Conservation (phyloP, 2,329 filamentous ascomycete species). For the Xylaria sp. region DNA sequence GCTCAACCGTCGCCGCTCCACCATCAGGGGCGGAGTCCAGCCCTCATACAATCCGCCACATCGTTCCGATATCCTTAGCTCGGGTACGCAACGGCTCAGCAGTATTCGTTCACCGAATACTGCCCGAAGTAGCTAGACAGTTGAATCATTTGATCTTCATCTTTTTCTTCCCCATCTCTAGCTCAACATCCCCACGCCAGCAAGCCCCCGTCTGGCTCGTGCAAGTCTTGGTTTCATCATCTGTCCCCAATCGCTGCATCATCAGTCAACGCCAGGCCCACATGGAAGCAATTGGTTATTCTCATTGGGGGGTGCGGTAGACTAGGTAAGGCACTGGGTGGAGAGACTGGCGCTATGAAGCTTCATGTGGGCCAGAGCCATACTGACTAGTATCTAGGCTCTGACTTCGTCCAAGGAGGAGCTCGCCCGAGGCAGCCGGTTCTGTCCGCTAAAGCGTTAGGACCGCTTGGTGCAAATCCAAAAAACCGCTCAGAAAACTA, state of each 20-base stretch:
- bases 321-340: constrained; percentile 16
- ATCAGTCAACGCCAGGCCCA: constrained; percentile 12
- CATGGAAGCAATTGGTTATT: constrained; percentile 8
- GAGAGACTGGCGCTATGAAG: constrained; percentile 13
- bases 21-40: neutral
- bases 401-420: constrained; percentile 3
- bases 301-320: constrained; percentile 15
- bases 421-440: constrained; percentile 7
- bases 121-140: constrained; percentile 19
- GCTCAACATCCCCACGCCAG: neutral
- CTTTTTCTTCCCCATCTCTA: neutral
- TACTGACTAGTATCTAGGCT: constrained; percentile 2
- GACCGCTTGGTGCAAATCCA: neutral
- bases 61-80: neutral
- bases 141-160: constrained; percentile 1
- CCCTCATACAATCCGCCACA: neutral
- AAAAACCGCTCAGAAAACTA: constrained; percentile 22
- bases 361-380: constrained; percentile 16
- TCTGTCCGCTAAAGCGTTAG: constrained; percentile 1
- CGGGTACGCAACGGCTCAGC: neutral
- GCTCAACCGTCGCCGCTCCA: neutral
- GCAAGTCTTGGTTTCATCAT: constrained; percentile 1
- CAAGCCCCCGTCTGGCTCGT: constrained; percentile 2
- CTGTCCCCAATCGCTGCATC: neutral
- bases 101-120: neutral